phyloP scores from a whole-genome alignment of 768 basidiomycete species.

The Tulasnella calospora region DNA sequence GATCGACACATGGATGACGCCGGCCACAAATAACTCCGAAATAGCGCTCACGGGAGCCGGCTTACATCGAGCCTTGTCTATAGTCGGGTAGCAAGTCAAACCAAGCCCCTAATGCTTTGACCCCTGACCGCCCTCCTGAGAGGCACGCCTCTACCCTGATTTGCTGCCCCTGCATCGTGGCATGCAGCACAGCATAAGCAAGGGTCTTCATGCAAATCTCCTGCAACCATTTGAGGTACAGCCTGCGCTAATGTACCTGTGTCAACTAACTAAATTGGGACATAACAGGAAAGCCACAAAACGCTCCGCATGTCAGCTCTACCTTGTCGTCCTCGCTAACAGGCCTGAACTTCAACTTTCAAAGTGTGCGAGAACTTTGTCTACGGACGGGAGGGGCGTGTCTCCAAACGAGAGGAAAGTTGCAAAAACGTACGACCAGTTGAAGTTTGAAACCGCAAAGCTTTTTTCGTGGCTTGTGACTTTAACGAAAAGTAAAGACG shows the following conservation, averaged over 20 bases:
- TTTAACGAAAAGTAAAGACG: background rate
- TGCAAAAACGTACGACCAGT: background rate
- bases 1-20: background rate
- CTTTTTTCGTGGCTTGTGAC: background rate
- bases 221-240: background rate
- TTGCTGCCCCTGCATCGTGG: constrained; percentile 6
- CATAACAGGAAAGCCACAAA: background rate
- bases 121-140: background rate
- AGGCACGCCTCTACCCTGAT: background rate
- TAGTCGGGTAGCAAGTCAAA: background rate
- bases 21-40: background rate
- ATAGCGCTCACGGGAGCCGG: background rate
- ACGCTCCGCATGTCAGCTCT: background rate
- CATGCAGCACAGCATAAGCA: background rate
- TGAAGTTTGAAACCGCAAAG: background rate
- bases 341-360: background rate
- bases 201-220: background rate
- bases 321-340: background rate
- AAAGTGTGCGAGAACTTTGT: background rate
- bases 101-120: background rate
- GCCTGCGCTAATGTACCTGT: background rate
- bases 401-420: background rate
- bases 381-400: background rate
- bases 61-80: background rate
- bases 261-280: background rate